A percentile compares a stretch with the other conserved stretches of the same genome.
These are phyloP conservation scores for Starmerella potacharoeniae DNA, from an alignment of 805 yeast species.

Conservation along the genomic window DNA sequence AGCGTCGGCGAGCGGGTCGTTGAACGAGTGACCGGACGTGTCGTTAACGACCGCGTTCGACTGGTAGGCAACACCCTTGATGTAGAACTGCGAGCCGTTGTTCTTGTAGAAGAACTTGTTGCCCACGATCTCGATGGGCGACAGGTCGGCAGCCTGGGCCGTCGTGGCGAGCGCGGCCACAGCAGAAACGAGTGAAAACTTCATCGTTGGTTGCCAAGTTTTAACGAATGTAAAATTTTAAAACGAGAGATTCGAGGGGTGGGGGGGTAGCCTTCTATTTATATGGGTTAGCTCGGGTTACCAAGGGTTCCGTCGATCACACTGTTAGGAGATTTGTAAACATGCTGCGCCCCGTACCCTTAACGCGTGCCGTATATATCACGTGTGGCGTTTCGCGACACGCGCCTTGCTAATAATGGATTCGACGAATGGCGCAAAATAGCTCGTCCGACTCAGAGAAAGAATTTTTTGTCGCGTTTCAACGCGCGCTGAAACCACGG, in stretches of 20 bases:
- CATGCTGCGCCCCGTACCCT: conserved; percentile 15
- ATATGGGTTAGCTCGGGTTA: neutral
- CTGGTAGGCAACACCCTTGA: conserved; percentile 84
- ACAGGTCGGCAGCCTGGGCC: conserved; percentile 29
- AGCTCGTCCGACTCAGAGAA: too few species aligned
- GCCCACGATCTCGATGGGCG: conserved; percentile 52
- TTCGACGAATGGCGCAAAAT: neutral
- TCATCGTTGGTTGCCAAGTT: conserved; percentile 17
- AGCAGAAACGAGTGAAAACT: conserved; percentile 19
- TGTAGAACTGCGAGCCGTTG: conserved; percentile 72
- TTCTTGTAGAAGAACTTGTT: conserved; percentile 64
- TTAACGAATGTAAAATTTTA: conserved; percentile 1
- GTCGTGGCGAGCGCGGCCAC: conserved; percentile 17
- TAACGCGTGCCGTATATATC: neutral
- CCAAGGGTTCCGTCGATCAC: neutral
- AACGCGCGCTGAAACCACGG: too few species aligned
- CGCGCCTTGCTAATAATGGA: neutral
- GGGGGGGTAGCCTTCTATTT: neutral
- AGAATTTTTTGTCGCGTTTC: too few species aligned
- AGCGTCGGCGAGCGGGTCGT: conserved; percentile 69
- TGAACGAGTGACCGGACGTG: conserved; percentile 36
- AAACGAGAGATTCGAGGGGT: neutral
- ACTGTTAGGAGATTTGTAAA: conserved; percentile 9
- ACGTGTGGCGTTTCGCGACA: conserved; percentile 1
- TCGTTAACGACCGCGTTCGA: conserved; percentile 41